phyloP scores from a whole-genome alignment of 2,329 filamentous ascomycete species.

The Aspergillus ochraceoroseus region DNA sequence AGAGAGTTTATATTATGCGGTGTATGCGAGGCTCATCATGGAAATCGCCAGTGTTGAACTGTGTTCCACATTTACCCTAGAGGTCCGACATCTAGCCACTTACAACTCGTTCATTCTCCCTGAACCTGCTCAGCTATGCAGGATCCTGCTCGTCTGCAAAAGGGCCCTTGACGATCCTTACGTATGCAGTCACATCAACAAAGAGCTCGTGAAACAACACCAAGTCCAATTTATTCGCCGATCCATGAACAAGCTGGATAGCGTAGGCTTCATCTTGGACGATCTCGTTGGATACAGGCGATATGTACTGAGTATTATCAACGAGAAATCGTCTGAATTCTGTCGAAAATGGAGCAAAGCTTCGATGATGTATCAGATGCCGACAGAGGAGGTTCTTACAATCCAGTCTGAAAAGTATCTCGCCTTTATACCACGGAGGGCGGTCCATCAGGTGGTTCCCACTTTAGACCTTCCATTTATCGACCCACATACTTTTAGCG shows the following conservation, averaged over 20 bases:
- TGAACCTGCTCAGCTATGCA: constrained; percentile 33
- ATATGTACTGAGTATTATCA: constrained; percentile 24
- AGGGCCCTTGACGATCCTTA: constrained; percentile 27
- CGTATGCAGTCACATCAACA: constrained; percentile 28
- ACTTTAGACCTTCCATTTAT: constrained; percentile 26
- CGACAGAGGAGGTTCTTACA: constrained; percentile 29
- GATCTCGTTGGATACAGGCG: constrained; percentile 32
- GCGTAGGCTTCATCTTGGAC: constrained; percentile 16
- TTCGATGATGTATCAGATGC: constrained; percentile 28
- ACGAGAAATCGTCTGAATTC: constrained; percentile 23
- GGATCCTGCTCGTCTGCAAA: constrained; percentile 34
- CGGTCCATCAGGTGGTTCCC: constrained; percentile 16
- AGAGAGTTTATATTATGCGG: constrained; percentile 37
- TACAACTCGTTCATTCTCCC: constrained; percentile 27
- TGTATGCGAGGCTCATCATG: constrained; percentile 36
- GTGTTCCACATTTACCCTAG: constrained; percentile 29
- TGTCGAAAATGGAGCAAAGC: constrained; percentile 30
- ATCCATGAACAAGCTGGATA: constrained; percentile 18
- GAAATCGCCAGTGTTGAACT: constrained; percentile 38
- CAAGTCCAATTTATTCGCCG: constrained; percentile 30
- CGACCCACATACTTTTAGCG: constrained; percentile 17
- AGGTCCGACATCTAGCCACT: constrained; percentile 19
- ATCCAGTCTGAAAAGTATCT: constrained; percentile 38
- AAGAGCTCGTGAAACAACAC: constrained; percentile 26
- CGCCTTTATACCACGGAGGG: constrained; percentile 20